Percentiles rank a stretch among this genome's conserved stretches.
These are phyloP conservation scores for Aspergillus funiculosus DNA, from an alignment of 495 filamentous ascomycete species.

Conservation along the genomic window DNA sequence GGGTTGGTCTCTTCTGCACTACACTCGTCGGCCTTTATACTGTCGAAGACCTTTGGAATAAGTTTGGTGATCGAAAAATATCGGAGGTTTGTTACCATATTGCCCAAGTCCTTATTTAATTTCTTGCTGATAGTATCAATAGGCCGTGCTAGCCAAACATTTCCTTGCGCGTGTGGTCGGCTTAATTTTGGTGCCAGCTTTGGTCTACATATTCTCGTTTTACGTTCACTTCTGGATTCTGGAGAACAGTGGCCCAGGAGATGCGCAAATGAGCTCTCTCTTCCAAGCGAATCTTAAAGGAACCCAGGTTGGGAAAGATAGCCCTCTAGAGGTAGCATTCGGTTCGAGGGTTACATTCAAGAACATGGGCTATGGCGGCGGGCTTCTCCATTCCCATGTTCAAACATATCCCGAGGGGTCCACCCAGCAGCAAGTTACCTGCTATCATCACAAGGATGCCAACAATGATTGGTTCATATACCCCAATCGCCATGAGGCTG, in stretches of 20 bases:
- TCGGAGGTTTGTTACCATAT: slow-evolving; percentile 52
- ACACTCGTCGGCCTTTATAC: slow-evolving; percentile 94
- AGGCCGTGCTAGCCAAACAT: slow-evolving; percentile 71
- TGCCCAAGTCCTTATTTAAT: background rate
- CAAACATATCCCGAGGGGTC: slow-evolving; percentile 97
- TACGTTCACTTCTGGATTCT: slow-evolving; percentile 88
- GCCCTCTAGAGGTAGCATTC: slow-evolving; percentile 81
- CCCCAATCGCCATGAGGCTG: slow-evolving; percentile 69
- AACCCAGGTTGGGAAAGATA: slow-evolving; percentile 88
- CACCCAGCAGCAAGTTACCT: slow-evolving; percentile 90
- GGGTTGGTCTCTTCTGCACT: slow-evolving; percentile 92
- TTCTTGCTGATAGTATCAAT: slow-evolving; percentile 17
- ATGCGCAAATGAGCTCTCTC: slow-evolving; percentile 98
- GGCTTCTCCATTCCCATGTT: slow-evolving; percentile 94
- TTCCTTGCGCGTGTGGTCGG: slow-evolving; percentile 74
- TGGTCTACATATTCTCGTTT: slow-evolving; percentile 93
- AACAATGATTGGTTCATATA: slow-evolving; percentile 99
- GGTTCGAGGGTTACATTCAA: slow-evolving; percentile 91
- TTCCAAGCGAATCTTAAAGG: slow-evolving; percentile 95
- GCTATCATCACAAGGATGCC: slow-evolving; percentile 98
- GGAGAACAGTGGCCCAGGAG: slow-evolving; percentile 90
- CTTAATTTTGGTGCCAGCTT: slow-evolving; percentile 76
- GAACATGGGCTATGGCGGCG: slow-evolving; percentile 98
- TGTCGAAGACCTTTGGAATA: slow-evolving; percentile 94
- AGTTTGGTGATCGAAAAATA: slow-evolving; percentile 93